Conservation (phyloP, 2,329 filamentous ascomycete genomes). For the Cercospora janseana region DNA sequence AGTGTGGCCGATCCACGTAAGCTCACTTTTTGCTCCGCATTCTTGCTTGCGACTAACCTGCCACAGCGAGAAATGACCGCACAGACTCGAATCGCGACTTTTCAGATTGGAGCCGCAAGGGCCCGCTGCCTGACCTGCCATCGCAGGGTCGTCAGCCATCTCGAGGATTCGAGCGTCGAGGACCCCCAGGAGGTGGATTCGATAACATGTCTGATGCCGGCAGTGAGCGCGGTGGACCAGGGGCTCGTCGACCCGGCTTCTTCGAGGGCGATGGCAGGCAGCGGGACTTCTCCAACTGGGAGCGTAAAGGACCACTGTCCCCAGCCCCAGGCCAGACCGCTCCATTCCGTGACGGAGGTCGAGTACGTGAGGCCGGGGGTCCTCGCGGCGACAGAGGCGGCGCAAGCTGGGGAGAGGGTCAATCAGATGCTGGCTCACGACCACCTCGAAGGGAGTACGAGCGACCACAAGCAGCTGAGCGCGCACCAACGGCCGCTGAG, state of each 20-base stretch:
- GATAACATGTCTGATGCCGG: constrained; percentile 52
- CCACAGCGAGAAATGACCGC: constrained; percentile 54
- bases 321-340: constrained; percentile 55
- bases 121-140: constrained; percentile 75
- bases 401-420: constrained; percentile 70
- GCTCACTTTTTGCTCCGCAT: constrained; percentile 41
- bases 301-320: constrained; percentile 87
- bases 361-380: constrained; percentile 57
- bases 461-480: constrained; percentile 60
- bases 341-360: constrained; percentile 55
- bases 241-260: constrained; percentile 64
- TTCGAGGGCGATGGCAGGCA: constrained; percentile 70
- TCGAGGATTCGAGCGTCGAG: constrained; percentile 44
- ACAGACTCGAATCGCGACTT: constrained; percentile 70
- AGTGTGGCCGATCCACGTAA: constrained; percentile 97
- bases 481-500: constrained; percentile 81
- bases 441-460: constrained; percentile 75
- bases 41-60: constrained; percentile 13
- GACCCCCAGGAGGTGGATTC: constrained; percentile 24
- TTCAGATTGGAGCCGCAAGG: constrained; percentile 88
- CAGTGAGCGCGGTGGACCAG: constrained; percentile 49
- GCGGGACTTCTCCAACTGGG: constrained; percentile 86
- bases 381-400: constrained; percentile 53
- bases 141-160: constrained; percentile 44
- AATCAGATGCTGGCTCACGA: constrained; percentile 71